Evolutionary conservation across 257 asterid species (phyloP).

Genomic region (Solanum appendiculatum): DNA sequence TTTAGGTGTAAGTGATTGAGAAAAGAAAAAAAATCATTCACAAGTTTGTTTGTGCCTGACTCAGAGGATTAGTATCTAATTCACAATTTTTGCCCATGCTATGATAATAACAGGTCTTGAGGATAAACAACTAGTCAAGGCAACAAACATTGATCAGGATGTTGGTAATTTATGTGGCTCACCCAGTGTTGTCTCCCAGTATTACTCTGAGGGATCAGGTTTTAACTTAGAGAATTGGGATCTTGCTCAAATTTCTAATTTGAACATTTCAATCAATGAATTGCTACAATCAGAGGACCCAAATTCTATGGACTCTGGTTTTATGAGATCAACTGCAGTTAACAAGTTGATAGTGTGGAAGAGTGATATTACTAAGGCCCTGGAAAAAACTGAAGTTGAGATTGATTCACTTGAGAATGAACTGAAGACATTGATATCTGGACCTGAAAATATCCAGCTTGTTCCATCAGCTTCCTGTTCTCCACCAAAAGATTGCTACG

Average conservation of each 20-base stretch:
- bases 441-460: slow-evolving; percentile 17
- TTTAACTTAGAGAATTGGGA: slow-evolving; percentile 70
- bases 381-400: slow-evolving; percentile 79
- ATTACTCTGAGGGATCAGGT: slow-evolving; percentile 33
- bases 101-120: slow-evolving; percentile 47
- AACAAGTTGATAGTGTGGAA: slow-evolving; percentile 69
- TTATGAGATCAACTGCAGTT: slow-evolving; percentile 46
- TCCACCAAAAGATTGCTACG: slow-evolving; percentile 26
- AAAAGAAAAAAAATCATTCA: background rate
- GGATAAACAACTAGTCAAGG: slow-evolving; percentile 52
- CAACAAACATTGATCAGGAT: slow-evolving; percentile 29
- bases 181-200: slow-evolving; percentile 32
- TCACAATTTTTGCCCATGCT: background rate
- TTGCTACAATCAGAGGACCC: slow-evolving; percentile 51
- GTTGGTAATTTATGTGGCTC: slow-evolving; percentile 41
- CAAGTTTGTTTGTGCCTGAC: background rate
- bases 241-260: slow-evolving; percentile 39
- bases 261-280: slow-evolving; percentile 56
- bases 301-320: slow-evolving; percentile 39
- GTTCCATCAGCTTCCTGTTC: slow-evolving; percentile 34
- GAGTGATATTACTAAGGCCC: slow-evolving; percentile 51
- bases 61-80: background rate
- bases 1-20: background rate
- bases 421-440: slow-evolving; percentile 43
- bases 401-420: slow-evolving; percentile 85